phyloP scores from a whole-genome alignment of 1,139 yeast species.

The Cylindricascospora bacillispora region DNA sequence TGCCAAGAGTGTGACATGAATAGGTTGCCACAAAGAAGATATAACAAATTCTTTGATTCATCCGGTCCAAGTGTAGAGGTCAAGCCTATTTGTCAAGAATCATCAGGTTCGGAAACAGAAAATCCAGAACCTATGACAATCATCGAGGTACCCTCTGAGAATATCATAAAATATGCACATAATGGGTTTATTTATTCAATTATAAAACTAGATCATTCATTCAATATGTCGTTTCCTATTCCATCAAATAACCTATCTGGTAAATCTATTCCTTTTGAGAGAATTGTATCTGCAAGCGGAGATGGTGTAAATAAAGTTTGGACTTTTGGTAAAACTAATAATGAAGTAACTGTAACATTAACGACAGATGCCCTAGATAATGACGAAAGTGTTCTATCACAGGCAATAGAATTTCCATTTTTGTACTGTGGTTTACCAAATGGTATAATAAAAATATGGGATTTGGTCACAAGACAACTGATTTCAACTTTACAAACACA shows the following conservation, averaged over 20 bases:
- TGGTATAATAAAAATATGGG: constrained; percentile 73
- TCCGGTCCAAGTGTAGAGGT: constrained; percentile 50
- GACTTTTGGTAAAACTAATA: constrained; percentile 29
- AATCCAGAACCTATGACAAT: constrained; percentile 6
- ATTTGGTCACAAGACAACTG: constrained; percentile 63
- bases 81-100: constrained; percentile 1
- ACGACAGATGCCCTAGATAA: constrained; percentile 37
- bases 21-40: constrained; percentile 63
- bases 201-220: constrained; percentile 19
- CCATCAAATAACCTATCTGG: constrained; percentile 1
- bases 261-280: constrained; percentile 24
- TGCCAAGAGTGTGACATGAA: constrained; percentile 11
- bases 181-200: constrained; percentile 79
- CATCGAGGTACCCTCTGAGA: constrained; percentile 55
- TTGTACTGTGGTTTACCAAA: constrained; percentile 68
- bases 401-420: constrained; percentile 49
- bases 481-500: constrained; percentile 44
- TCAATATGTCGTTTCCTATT: constrained; percentile 5
- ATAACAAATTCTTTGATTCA: constrained; percentile 82
- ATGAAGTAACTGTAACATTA: constrained; percentile 9
- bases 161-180: constrained; percentile 73
- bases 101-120: not conserved
- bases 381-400: constrained; percentile 57
- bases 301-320: constrained; percentile 79
- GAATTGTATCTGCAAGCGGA: constrained; percentile 67